Evolutionary conservation across 768 basidiomycete genomes (phyloP), one percentile per base, ranked within the genome.

Genomic region (Russula earlei): DNA sequence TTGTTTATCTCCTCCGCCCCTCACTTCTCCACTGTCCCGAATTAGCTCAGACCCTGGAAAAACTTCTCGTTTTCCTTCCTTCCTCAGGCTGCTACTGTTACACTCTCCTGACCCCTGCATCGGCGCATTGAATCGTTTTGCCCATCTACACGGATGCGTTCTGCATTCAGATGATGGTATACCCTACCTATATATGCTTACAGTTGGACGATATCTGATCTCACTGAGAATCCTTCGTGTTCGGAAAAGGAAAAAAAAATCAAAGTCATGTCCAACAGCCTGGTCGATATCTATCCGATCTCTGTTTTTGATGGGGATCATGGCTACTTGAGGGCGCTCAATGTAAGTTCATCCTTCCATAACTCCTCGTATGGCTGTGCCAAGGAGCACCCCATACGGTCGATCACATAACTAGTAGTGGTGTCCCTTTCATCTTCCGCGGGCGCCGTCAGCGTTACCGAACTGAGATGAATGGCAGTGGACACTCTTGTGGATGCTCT

Each of bases 81-180:
- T 47, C 31, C 27, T 47, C 34, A n/a, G n/a, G n/a, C n/a, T n/a
- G n/a, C n/a, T n/a, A n/a, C n/a, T n/a, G n/a, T n/a, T 53, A 36
- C 45, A 24, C 44, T 40, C 43, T 29, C 25, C 29, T 36, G 12
- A 24, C 17, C 41, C 41, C 5, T 43, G 41, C n/a, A 37, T 49
- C 57, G 57, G 57, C 17, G 14, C 34, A 58, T 54, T 58, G 42
- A 36, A 58, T 58, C 57, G 47, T 22, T 27, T 15, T 25, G 27
- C 17, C 41, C 52, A 58, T 58, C 57, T 58, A 41, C 52, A 41
- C 52, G 57, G 57, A 40, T 38, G 52, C 36, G 25, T 36, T 49
- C 34, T 24, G 33, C 49, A 19, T 42, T n/a, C 38, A 42, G 20
- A 49, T 37, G n/a, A 48, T 42, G 27, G 29, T 9, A 49, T 11